Base-by-base conservation (phyloP, 2,329 filamentous ascomycete species). In the Ascochyta pisi region DNA sequence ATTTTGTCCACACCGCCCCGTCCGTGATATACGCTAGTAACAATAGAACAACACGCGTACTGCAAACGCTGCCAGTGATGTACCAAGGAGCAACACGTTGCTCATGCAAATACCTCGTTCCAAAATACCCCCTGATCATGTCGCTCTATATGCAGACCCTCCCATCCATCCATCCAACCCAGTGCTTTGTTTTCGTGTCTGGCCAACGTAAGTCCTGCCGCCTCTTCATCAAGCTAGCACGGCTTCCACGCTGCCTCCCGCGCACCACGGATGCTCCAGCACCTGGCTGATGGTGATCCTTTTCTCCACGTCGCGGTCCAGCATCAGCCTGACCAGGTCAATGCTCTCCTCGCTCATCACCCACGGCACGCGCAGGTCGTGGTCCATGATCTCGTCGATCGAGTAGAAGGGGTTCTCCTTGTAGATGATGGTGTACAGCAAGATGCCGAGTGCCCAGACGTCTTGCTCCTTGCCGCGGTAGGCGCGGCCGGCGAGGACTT, bases 331-430 rank as follows among this genome's bases (percentile, higher is more conserved):
- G 60, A 99, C 90, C 48, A 99, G 82, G 67, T 97, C 89, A 64
- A 99, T 96, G 75, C 92, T 96, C 64, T 93, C 89, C 62, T 97
- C 92, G 75, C 91, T 92, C 79, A 94, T 87, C 31, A 89, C 85
- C 74, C 91, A 97, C 0, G 95, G 95, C 26, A 99, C 89, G 43
- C 95, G 86, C 56, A 99, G 81, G 67, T 97, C 94, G 70, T 94
- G 93, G 74, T 99, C 95, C 86, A 98, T 96, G 71, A 99, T 99
- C 81, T 99, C 95, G 76, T 99, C 95, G 69, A 98, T 95, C 77
- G 90, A 96, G 83, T 98, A 98, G 77, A 97, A 99, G 0, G 95
- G 94, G 72, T 99, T 99, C 79, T 99, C 95, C 79, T 98, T 99
- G 84, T 99, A 99, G 70, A 98, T 90, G 71, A 99, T 97, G 26